Conservation (phyloP, 2,329 filamentous ascomycete genomes). For the Camptophora hylomeconis region DNA sequence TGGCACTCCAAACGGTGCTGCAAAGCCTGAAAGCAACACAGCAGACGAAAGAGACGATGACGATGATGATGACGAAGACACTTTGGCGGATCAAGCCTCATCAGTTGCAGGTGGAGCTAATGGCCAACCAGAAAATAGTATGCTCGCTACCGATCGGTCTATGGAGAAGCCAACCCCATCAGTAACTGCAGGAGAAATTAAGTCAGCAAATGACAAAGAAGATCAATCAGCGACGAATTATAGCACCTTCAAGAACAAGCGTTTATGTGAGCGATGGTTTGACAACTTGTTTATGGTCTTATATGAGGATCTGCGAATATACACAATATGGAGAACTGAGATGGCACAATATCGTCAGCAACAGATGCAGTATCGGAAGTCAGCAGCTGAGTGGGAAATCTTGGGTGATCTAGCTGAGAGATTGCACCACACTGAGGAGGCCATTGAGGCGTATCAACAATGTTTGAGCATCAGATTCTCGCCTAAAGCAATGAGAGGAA, state of each 20-base stretch:
- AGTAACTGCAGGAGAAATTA: conserved; percentile 63
- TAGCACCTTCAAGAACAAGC: conserved; percentile 91
- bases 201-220: conserved; percentile 57
- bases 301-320: conserved; percentile 93
- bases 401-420: conserved; percentile 84
- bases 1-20: conserved; percentile 45
- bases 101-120: conserved; percentile 21
- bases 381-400: conserved; percentile 95
- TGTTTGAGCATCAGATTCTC: conserved; percentile 83
- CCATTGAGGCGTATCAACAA: conserved; percentile 80
- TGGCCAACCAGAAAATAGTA: conserved; percentile 19
- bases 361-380: conserved; percentile 91
- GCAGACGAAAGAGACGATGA: conserved; percentile 18
- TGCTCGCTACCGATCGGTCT: conserved; percentile 22
- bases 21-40: conserved; percentile 26
- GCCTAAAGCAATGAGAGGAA: conserved; percentile 78
- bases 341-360: conserved; percentile 92
- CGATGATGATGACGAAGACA: conserved; percentile 19
- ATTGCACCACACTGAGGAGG: conserved; percentile 82
- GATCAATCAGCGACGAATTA: conserved; percentile 59
- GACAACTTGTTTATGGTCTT: conserved; percentile 99
- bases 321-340: conserved; percentile 98
- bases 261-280: conserved; percentile 91
- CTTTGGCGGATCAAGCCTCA: conserved; percentile 17
- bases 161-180: conserved; percentile 73